Conservation (phyloP, 306 rosid genomes). For the Purshia tridentata region DNA sequence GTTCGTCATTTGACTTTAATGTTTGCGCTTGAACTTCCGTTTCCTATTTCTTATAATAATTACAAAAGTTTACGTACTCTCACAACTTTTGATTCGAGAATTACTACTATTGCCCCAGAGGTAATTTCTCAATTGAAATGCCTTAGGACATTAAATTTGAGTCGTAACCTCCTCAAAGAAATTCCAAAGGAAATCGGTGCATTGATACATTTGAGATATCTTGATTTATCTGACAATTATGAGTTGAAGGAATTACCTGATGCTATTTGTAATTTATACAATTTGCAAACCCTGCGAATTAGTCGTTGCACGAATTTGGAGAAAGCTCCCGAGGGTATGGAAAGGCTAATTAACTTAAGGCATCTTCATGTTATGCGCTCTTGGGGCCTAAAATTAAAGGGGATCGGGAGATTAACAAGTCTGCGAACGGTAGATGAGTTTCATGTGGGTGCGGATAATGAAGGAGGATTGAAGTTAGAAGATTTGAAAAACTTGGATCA, state of each 20-base stretch:
- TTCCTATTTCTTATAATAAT: fast-evolving
- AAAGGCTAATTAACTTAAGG: conserved; percentile 15
- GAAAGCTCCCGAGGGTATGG: conserved; percentile 18
- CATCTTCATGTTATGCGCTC: not conserved
- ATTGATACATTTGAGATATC: conserved; percentile 24
- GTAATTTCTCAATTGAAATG: not conserved
- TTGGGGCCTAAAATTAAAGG: no score
- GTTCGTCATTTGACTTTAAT: not conserved
- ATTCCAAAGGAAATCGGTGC: not conserved
- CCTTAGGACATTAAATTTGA: not conserved
- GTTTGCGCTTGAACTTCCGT: fast-evolving
- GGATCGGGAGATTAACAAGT: no score
- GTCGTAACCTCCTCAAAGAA: not conserved
- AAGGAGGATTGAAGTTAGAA: no score
- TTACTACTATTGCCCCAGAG: not conserved
- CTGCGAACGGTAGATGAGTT: no score
- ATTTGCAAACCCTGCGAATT: conserved; percentile 14
- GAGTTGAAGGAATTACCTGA: conserved; percentile 12
- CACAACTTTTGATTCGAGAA: fast-evolving
- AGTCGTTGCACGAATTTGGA: not conserved
- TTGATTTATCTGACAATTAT: not conserved
- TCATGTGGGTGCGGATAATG: no score
- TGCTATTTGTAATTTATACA: not conserved
- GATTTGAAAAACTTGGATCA: no score
- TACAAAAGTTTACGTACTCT: not conserved